Evolutionary conservation across 768 basidiomycete genomes (phyloP).

Genomic region (Exsudoporus frostii): DNA sequence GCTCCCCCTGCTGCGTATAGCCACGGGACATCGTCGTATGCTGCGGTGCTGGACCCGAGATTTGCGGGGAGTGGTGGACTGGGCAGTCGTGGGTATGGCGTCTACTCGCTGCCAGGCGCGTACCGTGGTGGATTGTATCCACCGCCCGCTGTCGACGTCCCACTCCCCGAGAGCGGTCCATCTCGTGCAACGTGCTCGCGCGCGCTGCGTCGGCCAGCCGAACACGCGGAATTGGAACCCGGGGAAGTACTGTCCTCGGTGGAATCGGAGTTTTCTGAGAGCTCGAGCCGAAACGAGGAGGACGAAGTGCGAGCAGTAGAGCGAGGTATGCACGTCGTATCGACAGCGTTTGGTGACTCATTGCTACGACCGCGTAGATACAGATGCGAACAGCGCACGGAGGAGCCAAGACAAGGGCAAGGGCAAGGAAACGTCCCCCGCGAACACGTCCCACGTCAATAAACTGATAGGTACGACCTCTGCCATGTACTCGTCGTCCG

Average conservation of each 20-base stretch:
- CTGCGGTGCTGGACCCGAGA: constrained; percentile 12
- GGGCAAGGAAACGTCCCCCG: constrained; percentile 3
- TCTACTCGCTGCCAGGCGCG: background rate
- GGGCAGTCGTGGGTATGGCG: background rate
- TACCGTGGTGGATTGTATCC: background rate
- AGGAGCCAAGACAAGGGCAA: constrained; percentile 8
- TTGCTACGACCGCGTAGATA: background rate
- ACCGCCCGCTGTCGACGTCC: background rate
- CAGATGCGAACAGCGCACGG: background rate
- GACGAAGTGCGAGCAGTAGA: background rate
- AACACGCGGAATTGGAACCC: constrained; percentile 20
- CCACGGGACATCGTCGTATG: constrained; percentile 8
- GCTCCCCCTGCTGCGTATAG: constrained; percentile 6
- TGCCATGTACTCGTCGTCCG: background rate
- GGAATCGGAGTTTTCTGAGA: constrained; percentile 24
- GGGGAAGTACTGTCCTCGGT: constrained; percentile 25
- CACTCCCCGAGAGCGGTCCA: background rate
- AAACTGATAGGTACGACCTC: constrained; percentile 12
- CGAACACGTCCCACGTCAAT: constrained; percentile 13
- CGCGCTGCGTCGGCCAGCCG: background rate
- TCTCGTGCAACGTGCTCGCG: constrained; percentile 2
- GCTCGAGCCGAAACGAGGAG: constrained; percentile 23
- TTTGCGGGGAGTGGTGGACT: background rate
- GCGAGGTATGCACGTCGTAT: constrained; percentile 8
- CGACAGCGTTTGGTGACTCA: background rate